phyloP scores from a whole-genome alignment of 495 filamentous ascomycete species.

The Podospora australis region DNA sequence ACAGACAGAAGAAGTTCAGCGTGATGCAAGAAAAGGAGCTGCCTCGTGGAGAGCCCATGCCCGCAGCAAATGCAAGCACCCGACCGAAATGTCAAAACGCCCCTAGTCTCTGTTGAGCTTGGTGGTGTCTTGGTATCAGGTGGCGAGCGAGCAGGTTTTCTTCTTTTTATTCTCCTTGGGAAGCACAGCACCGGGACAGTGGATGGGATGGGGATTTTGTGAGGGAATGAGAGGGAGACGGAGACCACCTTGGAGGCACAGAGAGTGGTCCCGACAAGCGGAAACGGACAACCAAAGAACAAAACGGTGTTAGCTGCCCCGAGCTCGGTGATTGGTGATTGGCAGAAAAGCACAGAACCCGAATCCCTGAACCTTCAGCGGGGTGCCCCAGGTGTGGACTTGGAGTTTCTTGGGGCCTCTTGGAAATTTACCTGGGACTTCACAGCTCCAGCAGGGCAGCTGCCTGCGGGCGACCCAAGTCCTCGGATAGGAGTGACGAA shows the following conservation, averaged over 20 bases:
- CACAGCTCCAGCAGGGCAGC: background rate
- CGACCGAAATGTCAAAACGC: background rate
- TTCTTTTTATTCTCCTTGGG: background rate
- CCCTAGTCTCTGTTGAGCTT: constrained; percentile 13
- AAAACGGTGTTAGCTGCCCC: background rate
- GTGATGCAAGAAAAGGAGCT: background rate
- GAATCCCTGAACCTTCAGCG: too few species aligned
- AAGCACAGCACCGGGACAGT: background rate
- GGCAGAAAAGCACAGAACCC: too few species aligned
- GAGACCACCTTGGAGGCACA: too few species aligned
- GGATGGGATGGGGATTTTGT: background rate
- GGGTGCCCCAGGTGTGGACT: background rate
- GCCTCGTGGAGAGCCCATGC: background rate
- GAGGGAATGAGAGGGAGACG: too few species aligned
- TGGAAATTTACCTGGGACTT: background rate
- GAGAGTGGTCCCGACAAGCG: too few species aligned
- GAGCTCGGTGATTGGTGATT: background rate
- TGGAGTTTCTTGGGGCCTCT: background rate
- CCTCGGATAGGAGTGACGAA: constrained; percentile 6
- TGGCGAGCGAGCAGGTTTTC: constrained; percentile 1
- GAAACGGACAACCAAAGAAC: too few species aligned
- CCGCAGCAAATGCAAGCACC: background rate
- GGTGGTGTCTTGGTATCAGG: background rate
- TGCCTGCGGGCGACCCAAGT: constrained; percentile 15
- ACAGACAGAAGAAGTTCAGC: too few species aligned